Percentiles rank a stretch among this genome's conserved stretches.
These are phyloP conservation scores for Penicillium sp. DNA, from an alignment of 2,329 filamentous ascomycete genomes.

Conservation along the genomic window DNA sequence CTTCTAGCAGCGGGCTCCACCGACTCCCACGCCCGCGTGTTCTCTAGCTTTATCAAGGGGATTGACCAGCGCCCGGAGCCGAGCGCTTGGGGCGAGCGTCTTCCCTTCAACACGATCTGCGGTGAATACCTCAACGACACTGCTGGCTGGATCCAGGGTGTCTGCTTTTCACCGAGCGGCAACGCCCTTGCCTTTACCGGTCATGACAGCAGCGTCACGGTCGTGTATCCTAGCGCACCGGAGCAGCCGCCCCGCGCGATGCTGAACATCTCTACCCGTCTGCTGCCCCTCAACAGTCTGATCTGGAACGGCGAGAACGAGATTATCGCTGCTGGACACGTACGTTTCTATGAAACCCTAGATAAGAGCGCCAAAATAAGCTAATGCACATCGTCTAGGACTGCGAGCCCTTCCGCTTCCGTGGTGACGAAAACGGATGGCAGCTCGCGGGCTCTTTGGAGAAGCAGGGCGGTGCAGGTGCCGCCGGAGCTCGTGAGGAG, in stretches of 20 bases:
- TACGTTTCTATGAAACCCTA: conserved; percentile 32
- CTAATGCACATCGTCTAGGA: conserved; percentile 45
- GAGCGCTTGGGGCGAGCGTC: conserved; percentile 87
- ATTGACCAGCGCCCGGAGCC: conserved; percentile 84
- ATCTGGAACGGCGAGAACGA: conserved; percentile 91
- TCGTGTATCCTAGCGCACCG: conserved; percentile 89
- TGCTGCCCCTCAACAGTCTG: conserved; percentile 88
- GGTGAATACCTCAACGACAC: conserved; percentile 96
- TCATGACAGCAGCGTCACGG: conserved; percentile 94
- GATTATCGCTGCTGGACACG: conserved; percentile 93
- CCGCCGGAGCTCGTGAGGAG: conserved; percentile 71
- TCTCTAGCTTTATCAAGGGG: conserved; percentile 95
- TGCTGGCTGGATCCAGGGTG: conserved; percentile 93
- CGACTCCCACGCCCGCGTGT: conserved; percentile 91
- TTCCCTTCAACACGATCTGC: conserved; percentile 98
- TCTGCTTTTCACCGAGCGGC: conserved; percentile 89
- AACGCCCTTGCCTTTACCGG: conserved; percentile 91
- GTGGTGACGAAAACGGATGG: conserved; percentile 79
- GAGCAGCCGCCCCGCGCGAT: conserved; percentile 91
- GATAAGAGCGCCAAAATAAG: not conserved
- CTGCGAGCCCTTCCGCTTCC: conserved; percentile 85
- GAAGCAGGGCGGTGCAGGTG: conserved; percentile 64
- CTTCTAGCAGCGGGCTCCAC: conserved; percentile 94
- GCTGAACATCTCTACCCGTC: conserved; percentile 83
- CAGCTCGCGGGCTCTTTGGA: conserved; percentile 80